Evolutionary conservation across 1,284 basidiomycete species (phyloP), one percentile per base, ranked within the genome.

Genomic region (Rhodotorula mucilaginosa): DNA sequence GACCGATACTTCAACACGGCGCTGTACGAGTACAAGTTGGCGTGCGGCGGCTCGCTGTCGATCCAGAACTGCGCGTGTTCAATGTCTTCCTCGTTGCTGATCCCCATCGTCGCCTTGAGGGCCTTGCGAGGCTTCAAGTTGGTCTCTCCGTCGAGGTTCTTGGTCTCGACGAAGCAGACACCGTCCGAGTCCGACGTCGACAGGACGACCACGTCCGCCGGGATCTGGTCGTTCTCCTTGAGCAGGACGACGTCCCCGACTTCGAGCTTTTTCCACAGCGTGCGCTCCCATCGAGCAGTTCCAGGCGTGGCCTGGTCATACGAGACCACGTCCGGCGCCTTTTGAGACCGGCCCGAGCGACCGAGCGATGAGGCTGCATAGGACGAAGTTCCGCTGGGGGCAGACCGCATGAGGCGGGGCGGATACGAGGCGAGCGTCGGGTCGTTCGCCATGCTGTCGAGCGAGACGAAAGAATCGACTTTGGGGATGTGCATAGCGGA

Each of bases 221-320:
- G 95, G 12, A 98, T 89, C 82, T 97, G 93, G 71, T 98, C 96
- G 80, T 97, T 91, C 79, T 97, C 93, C 67, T 90, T 85, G 39
- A 98, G 84, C 2, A 97, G 83, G 34, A 99, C 91, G 34, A 98
- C 83, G 80, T 98, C 96, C n/a, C 96, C 96, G 8, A 97, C 95
- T 81, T 97, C 93, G 61, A 99, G 85, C 84, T 98, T 97, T 85
- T 98, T 98, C 96, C 96, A 99, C 1, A 98, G 83, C 5, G 96
- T 98, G 69, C 94, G 85, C 80, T 97, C 95, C 95, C 95, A 98
- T 44, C 87, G 85, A 1, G 92, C 89, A 0, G 88, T 87, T 0
- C 93, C 93, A 0, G 85, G 83, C 2, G 86, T 84, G 47, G 86
- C 87, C 64, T 87, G 87, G 60, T 82, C 83, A 85, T 89, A 93